Conservation (phyloP, 2,329 filamentous ascomycete genomes). For the Fusarium incarnatum region DNA sequence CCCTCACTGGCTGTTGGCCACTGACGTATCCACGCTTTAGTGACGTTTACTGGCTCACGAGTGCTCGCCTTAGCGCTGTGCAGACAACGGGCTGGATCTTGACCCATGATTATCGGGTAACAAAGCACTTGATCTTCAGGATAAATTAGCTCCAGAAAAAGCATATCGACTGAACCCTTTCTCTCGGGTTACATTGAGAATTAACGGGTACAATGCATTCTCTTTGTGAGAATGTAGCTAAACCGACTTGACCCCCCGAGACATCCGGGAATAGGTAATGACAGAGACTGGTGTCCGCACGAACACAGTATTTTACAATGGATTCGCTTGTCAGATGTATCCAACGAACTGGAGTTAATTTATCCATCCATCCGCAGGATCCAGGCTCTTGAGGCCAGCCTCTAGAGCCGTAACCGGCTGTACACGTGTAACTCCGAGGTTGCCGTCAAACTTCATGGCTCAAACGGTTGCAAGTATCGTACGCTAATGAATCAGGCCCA, state of each 20-base stretch:
- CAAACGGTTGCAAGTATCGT: background rate
- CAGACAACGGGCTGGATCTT: conserved; percentile 10
- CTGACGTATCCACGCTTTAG: conserved; percentile 30
- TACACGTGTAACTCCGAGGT: conserved; percentile 31
- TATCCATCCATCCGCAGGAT: background rate
- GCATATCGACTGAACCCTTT: conserved; percentile 5
- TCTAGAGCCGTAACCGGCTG: background rate
- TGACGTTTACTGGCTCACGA: conserved; percentile 36
- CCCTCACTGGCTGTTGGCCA: conserved; percentile 30
- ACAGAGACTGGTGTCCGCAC: background rate
- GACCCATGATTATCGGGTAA: conserved; percentile 5
- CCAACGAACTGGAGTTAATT: conserved; percentile 6
- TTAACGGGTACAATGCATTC: background rate
- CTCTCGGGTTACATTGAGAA: background rate
- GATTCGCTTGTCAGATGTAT: conserved; percentile 4
- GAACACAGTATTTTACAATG: background rate
- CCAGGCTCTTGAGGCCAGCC: conserved; percentile 22
- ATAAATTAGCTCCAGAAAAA: conserved; percentile 2
- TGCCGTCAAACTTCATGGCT: conserved; percentile 17
- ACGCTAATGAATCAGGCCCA: background rate
- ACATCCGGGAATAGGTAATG: conserved; percentile 20
- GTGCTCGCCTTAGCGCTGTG: conserved; percentile 30
- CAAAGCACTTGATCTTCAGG: conserved; percentile 3
- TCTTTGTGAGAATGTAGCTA: background rate
- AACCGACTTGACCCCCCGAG: conserved; percentile 16